phyloP scores from a whole-genome alignment of 1,284 basidiomycete species.

The Trichosporon asahii region DNA sequence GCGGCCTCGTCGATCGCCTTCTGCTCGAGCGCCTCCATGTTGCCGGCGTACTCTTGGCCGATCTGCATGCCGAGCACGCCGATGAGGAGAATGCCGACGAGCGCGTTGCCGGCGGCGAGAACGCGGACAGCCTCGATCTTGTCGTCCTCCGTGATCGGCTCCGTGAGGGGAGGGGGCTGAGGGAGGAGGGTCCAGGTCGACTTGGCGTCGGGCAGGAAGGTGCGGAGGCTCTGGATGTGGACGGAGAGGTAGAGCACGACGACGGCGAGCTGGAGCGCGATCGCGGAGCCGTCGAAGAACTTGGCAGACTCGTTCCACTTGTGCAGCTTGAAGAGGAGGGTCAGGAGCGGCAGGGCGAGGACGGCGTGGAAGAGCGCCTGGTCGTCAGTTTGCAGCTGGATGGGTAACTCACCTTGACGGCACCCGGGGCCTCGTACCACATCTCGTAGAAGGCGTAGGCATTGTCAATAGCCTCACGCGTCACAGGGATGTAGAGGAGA shows the following conservation, averaged over 20 bases:
- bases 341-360: slow-evolving; percentile 68
- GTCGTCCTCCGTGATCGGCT: slow-evolving; percentile 62
- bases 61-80: slow-evolving; percentile 59
- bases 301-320: slow-evolving; percentile 84
- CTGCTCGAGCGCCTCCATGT: slow-evolving; percentile 62
- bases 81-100: slow-evolving; percentile 64
- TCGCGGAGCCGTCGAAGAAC: slow-evolving; percentile 73
- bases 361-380: slow-evolving; percentile 80
- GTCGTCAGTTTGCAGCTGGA: slow-evolving; percentile 1
- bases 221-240: slow-evolving; percentile 69
- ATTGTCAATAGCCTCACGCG: slow-evolving; percentile 64
- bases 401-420: slow-evolving; percentile 66
- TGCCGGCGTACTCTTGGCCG: slow-evolving; percentile 77
- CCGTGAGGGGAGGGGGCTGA: slow-evolving; percentile 54
- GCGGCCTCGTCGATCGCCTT: slow-evolving; percentile 54
- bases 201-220: slow-evolving; percentile 44
- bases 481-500: slow-evolving; percentile 64
- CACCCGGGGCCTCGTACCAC: slow-evolving; percentile 83
- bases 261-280: slow-evolving; percentile 66
- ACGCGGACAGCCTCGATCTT: slow-evolving; percentile 72
- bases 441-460: slow-evolving; percentile 82
- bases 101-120: slow-evolving; percentile 76
- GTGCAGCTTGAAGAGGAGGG: slow-evolving; percentile 71
- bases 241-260: slow-evolving; percentile 76
- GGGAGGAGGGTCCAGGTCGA: slow-evolving; percentile 45